Conservation (phyloP, 768 basidiomycete genomes). For the Suillus ampliporus region DNA sequence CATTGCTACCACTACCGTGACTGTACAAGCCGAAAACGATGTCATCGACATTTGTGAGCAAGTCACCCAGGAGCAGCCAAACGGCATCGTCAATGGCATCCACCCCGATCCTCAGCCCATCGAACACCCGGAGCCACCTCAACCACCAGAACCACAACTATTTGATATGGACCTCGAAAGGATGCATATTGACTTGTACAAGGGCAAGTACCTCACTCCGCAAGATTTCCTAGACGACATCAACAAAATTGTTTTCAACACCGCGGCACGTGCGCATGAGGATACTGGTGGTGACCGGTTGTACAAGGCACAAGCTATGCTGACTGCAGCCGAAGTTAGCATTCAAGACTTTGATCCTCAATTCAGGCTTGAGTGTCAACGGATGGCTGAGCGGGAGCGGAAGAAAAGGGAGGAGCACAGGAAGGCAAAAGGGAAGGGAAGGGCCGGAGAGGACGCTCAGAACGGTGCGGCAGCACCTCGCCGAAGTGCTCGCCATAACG, state of each 20-base stretch:
- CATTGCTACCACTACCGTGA: conserved; percentile 43
- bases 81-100: conserved; percentile 49
- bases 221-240: conserved; percentile 87
- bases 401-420: conserved; percentile 61
- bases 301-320: conserved; percentile 87
- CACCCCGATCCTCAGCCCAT: conserved; percentile 21
- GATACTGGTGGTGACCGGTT: conserved; percentile 69
- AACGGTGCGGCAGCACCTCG: conserved; percentile 50
- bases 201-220: conserved; percentile 84
- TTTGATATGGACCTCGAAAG: conserved; percentile 92
- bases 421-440: conserved; percentile 46
- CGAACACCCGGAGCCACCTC: conserved; percentile 35
- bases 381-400: conserved; percentile 81
- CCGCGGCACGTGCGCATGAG: conserved; percentile 56
- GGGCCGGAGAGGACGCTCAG: conserved; percentile 34
- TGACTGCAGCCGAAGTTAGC: conserved; percentile 83
- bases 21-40: conserved; percentile 47
- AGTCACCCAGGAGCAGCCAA: conserved; percentile 33
- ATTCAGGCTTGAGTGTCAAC: conserved; percentile 82
- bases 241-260: conserved; percentile 80
- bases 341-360: conserved; percentile 84
- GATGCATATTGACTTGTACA: conserved; percentile 87
- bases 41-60: conserved; percentile 49
- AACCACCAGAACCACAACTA: conserved; percentile 51
- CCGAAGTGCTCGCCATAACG: conserved; percentile 76